Evolutionary conservation across 2,329 filamentous ascomycete genomes (phyloP).

Genomic region (Hymenoscyphus occultus): DNA sequence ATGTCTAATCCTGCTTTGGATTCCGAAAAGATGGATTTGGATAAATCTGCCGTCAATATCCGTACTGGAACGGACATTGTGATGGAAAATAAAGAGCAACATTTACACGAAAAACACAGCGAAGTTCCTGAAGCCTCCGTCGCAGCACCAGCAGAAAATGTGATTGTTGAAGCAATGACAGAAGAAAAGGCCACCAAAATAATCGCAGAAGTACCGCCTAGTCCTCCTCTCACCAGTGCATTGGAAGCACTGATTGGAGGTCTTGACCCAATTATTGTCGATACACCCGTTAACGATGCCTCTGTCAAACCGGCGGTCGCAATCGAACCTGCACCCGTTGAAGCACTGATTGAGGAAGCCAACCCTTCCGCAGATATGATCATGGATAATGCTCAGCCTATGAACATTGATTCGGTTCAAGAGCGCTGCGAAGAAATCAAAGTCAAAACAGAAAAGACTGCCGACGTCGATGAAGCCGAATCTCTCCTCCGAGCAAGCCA

Average conservation of each 20-base stretch:
- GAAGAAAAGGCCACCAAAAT: background rate
- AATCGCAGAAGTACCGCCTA: constrained; percentile 4
- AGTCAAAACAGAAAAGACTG: background rate
- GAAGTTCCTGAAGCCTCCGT: background rate
- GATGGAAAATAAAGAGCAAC: background rate
- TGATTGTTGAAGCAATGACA: background rate
- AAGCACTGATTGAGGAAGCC: background rate
- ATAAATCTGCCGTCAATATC: constrained; percentile 15
- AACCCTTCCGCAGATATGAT: background rate
- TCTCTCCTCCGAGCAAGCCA: constrained; percentile 1
- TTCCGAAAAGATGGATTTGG: constrained; percentile 21
- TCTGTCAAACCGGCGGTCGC: background rate
- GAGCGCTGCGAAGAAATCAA: background rate
- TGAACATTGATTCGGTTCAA: constrained; percentile 3
- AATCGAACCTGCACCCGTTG: background rate
- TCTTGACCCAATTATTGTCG: constrained; percentile 17
- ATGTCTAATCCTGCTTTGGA: constrained; percentile 20
- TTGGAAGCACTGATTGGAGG: constrained; percentile 33
- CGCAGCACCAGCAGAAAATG: background rate
- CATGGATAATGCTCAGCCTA: background rate
- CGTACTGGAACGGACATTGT: constrained; percentile 4
- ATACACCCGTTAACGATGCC: background rate
- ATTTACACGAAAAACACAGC: background rate
- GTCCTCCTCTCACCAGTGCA: constrained; percentile 29
- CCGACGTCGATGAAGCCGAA: background rate